Conservation (phyloP, 176 grass and related monocot species). For the Aegilops umbellulata region DNA sequence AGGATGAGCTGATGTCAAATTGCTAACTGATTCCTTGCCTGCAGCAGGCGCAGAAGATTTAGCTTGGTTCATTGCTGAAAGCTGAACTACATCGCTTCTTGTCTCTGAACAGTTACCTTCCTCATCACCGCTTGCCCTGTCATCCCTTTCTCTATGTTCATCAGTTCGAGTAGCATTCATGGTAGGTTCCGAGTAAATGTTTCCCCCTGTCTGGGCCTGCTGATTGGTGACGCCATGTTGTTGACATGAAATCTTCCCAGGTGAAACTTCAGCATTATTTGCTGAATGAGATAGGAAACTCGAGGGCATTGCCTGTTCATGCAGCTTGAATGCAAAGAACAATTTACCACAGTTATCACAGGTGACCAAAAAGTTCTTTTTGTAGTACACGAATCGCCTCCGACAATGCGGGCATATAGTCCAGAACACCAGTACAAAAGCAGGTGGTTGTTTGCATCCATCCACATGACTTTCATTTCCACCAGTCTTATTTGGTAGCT, state of each 20-base stretch:
- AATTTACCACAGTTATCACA: slow-evolving; percentile 24
- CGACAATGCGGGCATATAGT: slow-evolving; percentile 24
- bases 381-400: slow-evolving; percentile 27
- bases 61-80: not conserved
- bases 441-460: not conserved
- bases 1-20: not conserved
- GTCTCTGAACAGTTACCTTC: slow-evolving; percentile 15
- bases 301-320: slow-evolving; percentile 23
- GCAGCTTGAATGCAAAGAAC: slow-evolving; percentile 35
- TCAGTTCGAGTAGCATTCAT: not conserved
- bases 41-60: not conserved
- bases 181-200: not conserved
- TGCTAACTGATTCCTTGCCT: slow-evolving; percentile 2
- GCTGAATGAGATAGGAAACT: slow-evolving; percentile 9
- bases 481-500: slow-evolving; percentile 1
- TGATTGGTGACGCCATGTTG: not conserved
- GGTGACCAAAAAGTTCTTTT: slow-evolving; percentile 17
- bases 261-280: slow-evolving; percentile 4
- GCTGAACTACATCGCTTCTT: slow-evolving; percentile 27
- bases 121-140: not conserved
- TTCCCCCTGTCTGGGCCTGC: not conserved
- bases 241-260: slow-evolving; percentile 14
- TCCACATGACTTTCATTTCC: slow-evolving; percentile 19
- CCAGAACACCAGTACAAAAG: slow-evolving; percentile 13
- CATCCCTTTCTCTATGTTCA: not conserved